Evolutionary conservation across 129 eudicot genomes (phyloP).

Genomic region (Mikania micrantha): DNA sequence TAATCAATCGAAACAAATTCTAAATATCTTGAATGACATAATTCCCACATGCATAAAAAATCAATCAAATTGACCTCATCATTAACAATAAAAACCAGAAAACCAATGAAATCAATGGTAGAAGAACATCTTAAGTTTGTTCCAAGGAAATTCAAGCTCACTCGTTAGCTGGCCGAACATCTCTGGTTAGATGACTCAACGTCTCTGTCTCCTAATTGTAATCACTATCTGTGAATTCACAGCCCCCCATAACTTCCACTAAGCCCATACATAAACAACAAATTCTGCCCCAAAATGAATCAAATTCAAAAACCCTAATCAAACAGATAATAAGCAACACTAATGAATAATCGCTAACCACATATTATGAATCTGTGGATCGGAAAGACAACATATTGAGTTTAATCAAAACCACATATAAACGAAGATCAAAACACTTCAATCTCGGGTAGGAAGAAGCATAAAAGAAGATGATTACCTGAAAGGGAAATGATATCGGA

Average conservation of each 20-base stretch:
- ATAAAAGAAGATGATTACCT: no score
- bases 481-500: no score
- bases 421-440: no score
- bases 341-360: constrained; percentile 14
- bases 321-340: not conserved
- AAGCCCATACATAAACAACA: constrained; percentile 2
- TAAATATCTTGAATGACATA: not conserved
- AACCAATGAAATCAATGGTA: not conserved
- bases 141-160: constrained; percentile 96
- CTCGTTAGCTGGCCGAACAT: constrained; percentile 93
- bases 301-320: not conserved
- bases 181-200: constrained; percentile 59
- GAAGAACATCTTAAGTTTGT: constrained; percentile 73
- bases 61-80: not conserved
- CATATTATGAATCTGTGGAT: constrained; percentile 43
- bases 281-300: not conserved
- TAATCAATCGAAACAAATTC: not conserved
- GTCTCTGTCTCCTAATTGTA: constrained; percentile 25
- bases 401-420: no score
- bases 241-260: constrained; percentile 65
- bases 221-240: constrained; percentile 33
- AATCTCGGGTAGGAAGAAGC: no score
- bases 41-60: not conserved
- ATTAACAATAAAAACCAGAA: not conserved
- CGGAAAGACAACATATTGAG: constrained; percentile 49